Percentiles rank a stretch among this genome's conserved stretches.
phyloP scores from a whole-genome alignment of 495 filamentous ascomycete genomes.

The Penicillium cosmopolitanum region DNA sequence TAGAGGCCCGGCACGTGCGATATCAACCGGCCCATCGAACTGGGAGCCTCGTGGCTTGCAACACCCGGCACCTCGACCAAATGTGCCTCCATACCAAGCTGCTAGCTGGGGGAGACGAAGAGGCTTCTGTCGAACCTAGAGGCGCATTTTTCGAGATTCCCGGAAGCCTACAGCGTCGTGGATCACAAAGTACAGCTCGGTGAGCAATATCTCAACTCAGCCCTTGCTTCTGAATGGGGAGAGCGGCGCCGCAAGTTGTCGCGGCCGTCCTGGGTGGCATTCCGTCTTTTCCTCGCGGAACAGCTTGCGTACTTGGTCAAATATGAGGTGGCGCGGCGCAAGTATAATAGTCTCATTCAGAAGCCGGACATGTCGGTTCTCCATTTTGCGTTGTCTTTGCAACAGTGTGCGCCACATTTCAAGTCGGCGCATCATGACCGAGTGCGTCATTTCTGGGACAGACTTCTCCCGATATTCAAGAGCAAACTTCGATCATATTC shows the following conservation, averaged over 20 bases:
- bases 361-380: no score
- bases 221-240: background rate
- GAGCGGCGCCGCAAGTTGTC: background rate
- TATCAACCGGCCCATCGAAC: background rate
- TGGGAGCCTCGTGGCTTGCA: background rate
- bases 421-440: slow-evolving; percentile 7
- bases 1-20: background rate
- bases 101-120: no score
- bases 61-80: no score
- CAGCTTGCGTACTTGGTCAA: background rate
- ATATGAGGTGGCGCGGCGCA: background rate
- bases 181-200: background rate
- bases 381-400: slow-evolving; percentile 20
- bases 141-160: background rate
- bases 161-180: background rate
- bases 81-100: no score
- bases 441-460: slow-evolving; percentile 23
- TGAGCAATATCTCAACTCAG: background rate
- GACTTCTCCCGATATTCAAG: slow-evolving; percentile 3
- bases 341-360: no score
- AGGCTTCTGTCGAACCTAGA: no score
- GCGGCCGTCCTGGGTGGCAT: slow-evolving; percentile 1
- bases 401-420: slow-evolving; percentile 17
- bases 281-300: slow-evolving; percentile 13
- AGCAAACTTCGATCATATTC: slow-evolving; percentile 12